Percentiles rank a stretch among this genome's conserved stretches.
These are phyloP conservation scores for Metschnikowia shivogae DNA, from an alignment of 805 yeast species.

Conservation along the genomic window DNA sequence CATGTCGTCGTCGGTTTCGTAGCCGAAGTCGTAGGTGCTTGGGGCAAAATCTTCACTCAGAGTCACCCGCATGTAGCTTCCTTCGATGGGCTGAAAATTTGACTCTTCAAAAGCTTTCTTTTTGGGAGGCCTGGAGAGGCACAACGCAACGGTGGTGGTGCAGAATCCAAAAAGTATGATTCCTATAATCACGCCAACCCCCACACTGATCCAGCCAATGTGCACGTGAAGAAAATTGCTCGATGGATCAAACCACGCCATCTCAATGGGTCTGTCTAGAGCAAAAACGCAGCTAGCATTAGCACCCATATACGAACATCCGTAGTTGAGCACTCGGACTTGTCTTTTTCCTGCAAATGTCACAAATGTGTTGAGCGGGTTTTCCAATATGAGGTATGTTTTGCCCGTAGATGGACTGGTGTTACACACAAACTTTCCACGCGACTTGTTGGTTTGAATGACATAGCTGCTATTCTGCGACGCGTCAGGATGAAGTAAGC, in stretches of 20 bases:
- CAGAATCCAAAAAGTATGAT: slow-evolving; percentile 36
- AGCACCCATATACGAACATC: slow-evolving; percentile 43
- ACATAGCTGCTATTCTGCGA: slow-evolving; percentile 5
- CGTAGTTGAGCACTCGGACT: slow-evolving; percentile 56
- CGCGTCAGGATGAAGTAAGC: slow-evolving; percentile 31
- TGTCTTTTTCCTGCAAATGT: slow-evolving; percentile 42
- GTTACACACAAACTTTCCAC: slow-evolving; percentile 12
- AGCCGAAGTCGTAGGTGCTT: slow-evolving; percentile 31
- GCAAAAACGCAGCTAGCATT: slow-evolving; percentile 53
- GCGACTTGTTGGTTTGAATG: slow-evolving; percentile 14
- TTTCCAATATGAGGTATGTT: slow-evolving; percentile 10
- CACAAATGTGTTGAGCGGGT: slow-evolving; percentile 1
- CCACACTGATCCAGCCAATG: slow-evolving; percentile 64
- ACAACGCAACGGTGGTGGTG: slow-evolving; percentile 17
- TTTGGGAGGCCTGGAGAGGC: slow-evolving; percentile 11
- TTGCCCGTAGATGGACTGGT: slow-evolving; percentile 12
- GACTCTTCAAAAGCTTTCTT: slow-evolving; percentile 5
- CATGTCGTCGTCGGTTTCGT: slow-evolving; percentile 42
- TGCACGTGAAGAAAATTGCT: slow-evolving; percentile 50
- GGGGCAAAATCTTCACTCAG: slow-evolving; percentile 25
- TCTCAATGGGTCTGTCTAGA: slow-evolving; percentile 63
- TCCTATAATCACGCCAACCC: slow-evolving; percentile 64
- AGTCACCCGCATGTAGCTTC: slow-evolving; percentile 37
- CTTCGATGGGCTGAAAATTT: slow-evolving; percentile 15
- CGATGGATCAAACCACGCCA: slow-evolving; percentile 53